phyloP scores from a whole-genome alignment of 2,329 filamentous ascomycete genomes.

The Aspergillus ochraceus region DNA sequence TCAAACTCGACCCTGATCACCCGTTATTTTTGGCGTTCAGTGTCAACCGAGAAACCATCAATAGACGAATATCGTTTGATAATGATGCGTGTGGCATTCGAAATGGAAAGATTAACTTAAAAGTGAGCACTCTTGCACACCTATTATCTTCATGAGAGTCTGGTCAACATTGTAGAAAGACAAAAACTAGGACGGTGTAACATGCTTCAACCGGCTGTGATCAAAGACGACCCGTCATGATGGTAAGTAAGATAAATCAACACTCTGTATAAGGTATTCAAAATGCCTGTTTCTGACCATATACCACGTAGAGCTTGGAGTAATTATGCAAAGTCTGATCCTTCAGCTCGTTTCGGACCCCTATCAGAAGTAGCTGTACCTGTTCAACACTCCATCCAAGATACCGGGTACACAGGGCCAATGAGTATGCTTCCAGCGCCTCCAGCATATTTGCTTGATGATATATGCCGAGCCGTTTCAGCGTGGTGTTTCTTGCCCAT shows the following conservation, averaged over 20 bases:
- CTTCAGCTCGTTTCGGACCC: slow-evolving; percentile 39
- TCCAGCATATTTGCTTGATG: slow-evolving; percentile 32
- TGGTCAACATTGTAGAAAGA: not conserved
- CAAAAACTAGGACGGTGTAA: not conserved
- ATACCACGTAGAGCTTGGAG: slow-evolving; percentile 32
- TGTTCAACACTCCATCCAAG: slow-evolving; percentile 39
- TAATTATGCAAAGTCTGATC: slow-evolving; percentile 41
- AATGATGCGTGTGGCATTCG: too few species aligned
- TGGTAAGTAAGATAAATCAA: not conserved
- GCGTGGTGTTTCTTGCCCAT: slow-evolving; percentile 50
- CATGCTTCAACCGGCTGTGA: not conserved
- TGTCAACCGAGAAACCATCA: too few species aligned
- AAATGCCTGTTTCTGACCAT: slow-evolving; percentile 24
- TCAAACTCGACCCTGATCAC: too few species aligned
- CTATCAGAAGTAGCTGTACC: slow-evolving; percentile 39
- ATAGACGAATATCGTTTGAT: too few species aligned
- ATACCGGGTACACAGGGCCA: slow-evolving; percentile 32
- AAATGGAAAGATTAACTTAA: too few species aligned
- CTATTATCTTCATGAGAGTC: not conserved
- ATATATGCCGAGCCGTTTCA: slow-evolving; percentile 43
- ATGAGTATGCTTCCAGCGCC: slow-evolving; percentile 31
- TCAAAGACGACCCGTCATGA: not conserved
- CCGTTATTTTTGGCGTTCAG: too few species aligned
- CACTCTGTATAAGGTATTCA: slow-evolving; percentile 29
- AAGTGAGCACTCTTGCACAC: not conserved